Conservation (phyloP, 2,329 filamentous ascomycete species). For the Cladorrhinum sp. region DNA sequence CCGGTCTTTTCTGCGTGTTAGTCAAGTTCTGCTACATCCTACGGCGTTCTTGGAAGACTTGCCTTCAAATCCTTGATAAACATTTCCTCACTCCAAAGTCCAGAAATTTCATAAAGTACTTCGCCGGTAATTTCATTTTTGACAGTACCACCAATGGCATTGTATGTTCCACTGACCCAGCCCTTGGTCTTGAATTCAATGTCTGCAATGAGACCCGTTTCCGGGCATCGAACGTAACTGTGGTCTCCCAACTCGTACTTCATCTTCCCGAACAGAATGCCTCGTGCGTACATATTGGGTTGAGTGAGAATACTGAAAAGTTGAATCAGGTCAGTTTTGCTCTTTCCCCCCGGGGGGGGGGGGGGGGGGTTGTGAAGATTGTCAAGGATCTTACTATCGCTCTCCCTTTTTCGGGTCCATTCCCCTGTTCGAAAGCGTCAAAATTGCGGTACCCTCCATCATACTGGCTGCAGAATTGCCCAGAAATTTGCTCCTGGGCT, state of each 20-base stretch:
- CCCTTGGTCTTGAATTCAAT: conserved; percentile 99
- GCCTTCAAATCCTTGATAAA: conserved; percentile 78
- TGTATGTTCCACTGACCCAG: conserved; percentile 94
- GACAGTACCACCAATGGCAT: conserved; percentile 88
- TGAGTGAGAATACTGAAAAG: conserved; percentile 76
- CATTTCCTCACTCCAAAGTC: conserved; percentile 95
- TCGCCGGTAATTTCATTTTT: conserved; percentile 86
- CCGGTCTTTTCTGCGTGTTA: conserved; percentile 61
- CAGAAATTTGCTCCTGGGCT: conserved; percentile 90
- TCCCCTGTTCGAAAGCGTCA: conserved; percentile 78
- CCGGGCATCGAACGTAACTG: conserved; percentile 87
- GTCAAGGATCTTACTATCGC: conserved; percentile 89
- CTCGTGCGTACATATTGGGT: conserved; percentile 97
- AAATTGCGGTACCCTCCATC: conserved; percentile 93
- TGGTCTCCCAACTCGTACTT: conserved; percentile 98
- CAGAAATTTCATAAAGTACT: conserved; percentile 84
- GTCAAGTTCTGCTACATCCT: not conserved
- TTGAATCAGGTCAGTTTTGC: conserved; percentile 14
- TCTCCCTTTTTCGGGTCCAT: conserved; percentile 65
- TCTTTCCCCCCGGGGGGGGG: conserved; percentile 21
- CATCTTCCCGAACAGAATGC: conserved; percentile 98
- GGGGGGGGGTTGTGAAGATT: no score
- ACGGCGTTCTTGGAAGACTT: conserved; percentile 30
- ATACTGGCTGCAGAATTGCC: conserved; percentile 96
- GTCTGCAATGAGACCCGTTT: conserved; percentile 80